phyloP scores from a whole-genome alignment of 805 yeast species.

The Lipomyces orientalis region DNA sequence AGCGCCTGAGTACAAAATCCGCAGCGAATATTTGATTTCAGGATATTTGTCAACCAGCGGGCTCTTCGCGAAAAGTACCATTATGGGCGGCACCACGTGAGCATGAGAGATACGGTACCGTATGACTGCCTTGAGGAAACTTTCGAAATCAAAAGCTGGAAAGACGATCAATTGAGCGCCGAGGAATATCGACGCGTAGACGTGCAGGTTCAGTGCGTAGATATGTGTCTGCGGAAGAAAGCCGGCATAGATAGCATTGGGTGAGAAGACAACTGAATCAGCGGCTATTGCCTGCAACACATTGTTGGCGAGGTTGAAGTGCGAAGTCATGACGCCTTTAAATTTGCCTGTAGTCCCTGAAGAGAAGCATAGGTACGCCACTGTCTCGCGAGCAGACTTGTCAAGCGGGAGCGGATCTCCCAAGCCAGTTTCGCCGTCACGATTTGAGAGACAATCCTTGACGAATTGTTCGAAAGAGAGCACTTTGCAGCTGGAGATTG shows the following conservation, averaged over 20 bases:
- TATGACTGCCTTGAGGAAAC: no score
- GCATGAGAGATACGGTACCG: no score
- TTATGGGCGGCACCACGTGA: no score
- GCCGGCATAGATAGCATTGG: slow-evolving; percentile 44
- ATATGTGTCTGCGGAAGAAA: slow-evolving; percentile 46
- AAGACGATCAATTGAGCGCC: slow-evolving; percentile 27
- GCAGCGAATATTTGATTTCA: no score
- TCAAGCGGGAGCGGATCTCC: slow-evolving; percentile 24
- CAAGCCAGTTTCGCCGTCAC: no score
- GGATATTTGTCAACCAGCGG: no score
- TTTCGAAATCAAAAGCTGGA: slow-evolving; percentile 4
- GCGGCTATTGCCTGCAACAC: slow-evolving; percentile 35
- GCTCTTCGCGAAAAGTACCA: no score
- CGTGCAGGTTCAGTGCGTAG: slow-evolving; percentile 45
- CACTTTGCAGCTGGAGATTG: no score
- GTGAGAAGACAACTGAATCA: slow-evolving; percentile 5
- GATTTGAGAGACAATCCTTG: no score
- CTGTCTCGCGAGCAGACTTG: slow-evolving; percentile 15
- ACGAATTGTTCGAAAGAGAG: no score
- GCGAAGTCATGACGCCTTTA: slow-evolving; percentile 74
- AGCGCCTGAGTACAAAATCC: no score
- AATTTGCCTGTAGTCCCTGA: slow-evolving; percentile 63
- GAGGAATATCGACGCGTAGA: slow-evolving; percentile 38
- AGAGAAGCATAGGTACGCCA: slow-evolving; percentile 43
- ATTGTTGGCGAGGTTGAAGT: slow-evolving; percentile 56